phyloP scores from a whole-genome alignment of 2,329 filamentous ascomycete species.

The Myriosclerotinia curreyana region DNA sequence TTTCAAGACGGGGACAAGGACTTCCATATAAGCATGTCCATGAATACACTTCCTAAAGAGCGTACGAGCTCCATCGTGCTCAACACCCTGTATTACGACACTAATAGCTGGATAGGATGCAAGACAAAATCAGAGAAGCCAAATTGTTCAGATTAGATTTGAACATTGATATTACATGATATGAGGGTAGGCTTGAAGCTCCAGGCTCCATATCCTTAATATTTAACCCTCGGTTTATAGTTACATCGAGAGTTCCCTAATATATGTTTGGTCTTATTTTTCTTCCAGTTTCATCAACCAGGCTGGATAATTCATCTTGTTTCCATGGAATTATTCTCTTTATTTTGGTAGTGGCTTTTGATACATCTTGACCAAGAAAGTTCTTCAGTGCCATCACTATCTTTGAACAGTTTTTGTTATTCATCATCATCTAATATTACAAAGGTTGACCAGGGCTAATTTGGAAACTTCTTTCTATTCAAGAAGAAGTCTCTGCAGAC shows the following conservation, averaged over 20 bases:
- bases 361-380: constrained; percentile 15
- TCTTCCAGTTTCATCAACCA: background rate
- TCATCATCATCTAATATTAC: background rate
- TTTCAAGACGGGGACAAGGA: no score
- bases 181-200: background rate
- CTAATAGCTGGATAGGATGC: background rate
- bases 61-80: no score
- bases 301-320: background rate
- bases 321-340: background rate
- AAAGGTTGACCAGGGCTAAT: background rate
- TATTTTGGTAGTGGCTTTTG: background rate
- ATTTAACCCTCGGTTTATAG: background rate
- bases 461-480: constrained; percentile 7
- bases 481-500: background rate
- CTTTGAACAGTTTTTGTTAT: constrained; percentile 7
- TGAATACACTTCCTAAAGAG: no score
- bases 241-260: background rate
- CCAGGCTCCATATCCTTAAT: background rate
- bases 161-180: background rate
- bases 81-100: no score
- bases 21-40: no score
- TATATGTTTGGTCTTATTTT: background rate
- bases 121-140: background rate
- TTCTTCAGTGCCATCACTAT: constrained; percentile 3
- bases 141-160: background rate